These are phyloP conservation scores for Begonia peltatifolia DNA, from an alignment of 306 rosid genomes.

Conservation along the genomic window DNA sequence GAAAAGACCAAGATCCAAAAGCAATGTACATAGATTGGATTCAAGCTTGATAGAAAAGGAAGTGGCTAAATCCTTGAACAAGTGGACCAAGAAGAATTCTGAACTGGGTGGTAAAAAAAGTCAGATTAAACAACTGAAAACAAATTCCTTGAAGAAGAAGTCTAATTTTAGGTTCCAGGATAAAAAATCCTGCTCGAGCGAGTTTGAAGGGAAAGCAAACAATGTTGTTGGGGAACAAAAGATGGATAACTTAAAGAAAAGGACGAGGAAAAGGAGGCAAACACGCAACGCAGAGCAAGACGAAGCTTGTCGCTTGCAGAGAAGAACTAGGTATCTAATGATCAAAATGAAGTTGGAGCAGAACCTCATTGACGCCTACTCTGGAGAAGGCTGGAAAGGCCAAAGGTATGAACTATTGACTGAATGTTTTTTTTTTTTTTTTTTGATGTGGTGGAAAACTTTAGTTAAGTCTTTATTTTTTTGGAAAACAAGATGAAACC, in stretches of 20 bases:
- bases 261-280: constrained; percentile 32
- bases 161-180: constrained; percentile 21
- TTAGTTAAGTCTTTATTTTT: neutral
- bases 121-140: constrained; percentile 9
- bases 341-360: constrained; percentile 80
- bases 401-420: constrained; percentile 45
- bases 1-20: constrained; percentile 25
- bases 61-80: constrained; percentile 17
- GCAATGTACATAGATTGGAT: constrained; percentile 15
- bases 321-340: constrained; percentile 70
- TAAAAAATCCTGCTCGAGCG: constrained; percentile 15
- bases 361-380: constrained; percentile 89
- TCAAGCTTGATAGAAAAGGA: constrained; percentile 27
- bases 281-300: constrained; percentile 37
- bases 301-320: constrained; percentile 64
- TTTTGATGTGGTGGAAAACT: neutral
- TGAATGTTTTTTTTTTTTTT: neutral
- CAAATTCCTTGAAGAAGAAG: constrained; percentile 29
- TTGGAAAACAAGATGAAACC: no score
- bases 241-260: constrained; percentile 23
- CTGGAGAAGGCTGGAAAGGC: constrained; percentile 95
- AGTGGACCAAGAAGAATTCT: constrained; percentile 21
- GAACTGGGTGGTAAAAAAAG: constrained; percentile 16
- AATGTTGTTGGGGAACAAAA: constrained; percentile 21
- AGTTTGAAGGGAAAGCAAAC: constrained; percentile 18